Conservation (phyloP, 78 protist species). For the Guillardia theta region DNA sequence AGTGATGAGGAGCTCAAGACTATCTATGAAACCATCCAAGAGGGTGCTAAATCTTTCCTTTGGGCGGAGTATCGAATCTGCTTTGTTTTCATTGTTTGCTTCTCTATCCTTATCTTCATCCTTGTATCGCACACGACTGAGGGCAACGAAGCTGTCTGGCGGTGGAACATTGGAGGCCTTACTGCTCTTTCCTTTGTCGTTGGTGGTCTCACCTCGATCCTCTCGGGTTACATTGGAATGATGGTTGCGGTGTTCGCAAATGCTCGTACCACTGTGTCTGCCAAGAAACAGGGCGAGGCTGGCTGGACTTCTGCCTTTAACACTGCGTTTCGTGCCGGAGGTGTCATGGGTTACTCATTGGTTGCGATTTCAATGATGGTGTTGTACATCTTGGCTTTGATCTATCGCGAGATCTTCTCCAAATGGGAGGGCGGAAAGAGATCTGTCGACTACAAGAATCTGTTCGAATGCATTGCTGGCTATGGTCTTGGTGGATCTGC, state of each 20-base stretch:
- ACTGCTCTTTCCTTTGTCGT: conserved; percentile 48
- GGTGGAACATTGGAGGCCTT: background rate
- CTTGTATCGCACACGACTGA: background rate
- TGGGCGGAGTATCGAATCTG: conserved; percentile 48
- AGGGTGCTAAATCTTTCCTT: conserved; percentile 61
- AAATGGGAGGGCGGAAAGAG: background rate
- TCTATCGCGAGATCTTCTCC: conserved; percentile 34
- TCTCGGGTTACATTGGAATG: conserved; percentile 63
- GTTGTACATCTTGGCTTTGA: background rate
- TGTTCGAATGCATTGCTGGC: conserved; percentile 68
- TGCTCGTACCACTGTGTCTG: conserved; percentile 46
- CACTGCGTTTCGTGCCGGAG: conserved; percentile 68
- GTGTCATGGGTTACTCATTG: conserved; percentile 71
- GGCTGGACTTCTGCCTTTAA: conserved; percentile 50
- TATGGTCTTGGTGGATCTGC: conserved; percentile 78
- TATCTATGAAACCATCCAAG: background rate
- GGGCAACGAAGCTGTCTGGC: background rate
- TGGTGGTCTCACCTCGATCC: conserved; percentile 63
- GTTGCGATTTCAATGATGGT: conserved; percentile 19
- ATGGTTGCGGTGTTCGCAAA: conserved; percentile 63
- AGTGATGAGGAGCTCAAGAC: background rate
- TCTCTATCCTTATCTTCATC: conserved; percentile 36
- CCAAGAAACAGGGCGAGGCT: background rate
- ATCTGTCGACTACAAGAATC: background rate
- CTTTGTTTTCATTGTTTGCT: background rate